phyloP scores from a whole-genome alignment of 2,329 filamentous ascomycete genomes.

The Chalaropsis thielavioides region DNA sequence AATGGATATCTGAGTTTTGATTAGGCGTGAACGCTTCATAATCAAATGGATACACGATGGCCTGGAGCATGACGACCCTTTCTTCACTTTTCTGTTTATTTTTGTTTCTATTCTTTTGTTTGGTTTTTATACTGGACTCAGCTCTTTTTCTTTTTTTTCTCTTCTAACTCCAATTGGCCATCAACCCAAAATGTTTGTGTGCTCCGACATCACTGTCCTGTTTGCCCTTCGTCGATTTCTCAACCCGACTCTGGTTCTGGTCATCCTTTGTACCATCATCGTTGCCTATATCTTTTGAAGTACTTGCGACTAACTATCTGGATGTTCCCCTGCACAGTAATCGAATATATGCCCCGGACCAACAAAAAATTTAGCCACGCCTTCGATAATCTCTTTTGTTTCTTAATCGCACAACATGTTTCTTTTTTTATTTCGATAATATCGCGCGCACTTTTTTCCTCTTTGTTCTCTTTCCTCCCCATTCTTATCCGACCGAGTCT shows the following conservation, averaged over 20 bases:
- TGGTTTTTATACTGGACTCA: neutral
- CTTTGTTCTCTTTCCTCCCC: neutral
- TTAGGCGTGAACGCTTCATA: slow-evolving; percentile 5
- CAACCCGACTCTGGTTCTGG: neutral
- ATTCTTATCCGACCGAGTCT: neutral
- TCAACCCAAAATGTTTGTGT: neutral
- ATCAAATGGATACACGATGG: slow-evolving; percentile 7
- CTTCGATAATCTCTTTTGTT: slow-evolving; percentile 4
- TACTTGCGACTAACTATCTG: neutral
- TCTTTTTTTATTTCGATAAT: slow-evolving; percentile 3
- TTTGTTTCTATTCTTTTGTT: slow-evolving; percentile 18
- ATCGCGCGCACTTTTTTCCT: slow-evolving; percentile 3
- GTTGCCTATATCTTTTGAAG: neutral
- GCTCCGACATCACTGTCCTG: neutral
- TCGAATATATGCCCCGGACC: neutral
- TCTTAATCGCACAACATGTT: neutral
- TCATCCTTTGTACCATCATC: neutral
- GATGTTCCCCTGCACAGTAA: neutral
- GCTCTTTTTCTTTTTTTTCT: slow-evolving; percentile 18
- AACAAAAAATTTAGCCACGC: neutral
- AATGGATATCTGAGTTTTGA: neutral
- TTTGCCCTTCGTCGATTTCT: neutral
- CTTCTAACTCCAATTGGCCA: neutral
- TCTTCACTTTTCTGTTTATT: neutral
- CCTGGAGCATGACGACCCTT: slow-evolving; percentile 6